Evolutionary conservation across 192 early-diverging fungal species (phyloP).

Genomic region (Powellomyces hirtus): DNA sequence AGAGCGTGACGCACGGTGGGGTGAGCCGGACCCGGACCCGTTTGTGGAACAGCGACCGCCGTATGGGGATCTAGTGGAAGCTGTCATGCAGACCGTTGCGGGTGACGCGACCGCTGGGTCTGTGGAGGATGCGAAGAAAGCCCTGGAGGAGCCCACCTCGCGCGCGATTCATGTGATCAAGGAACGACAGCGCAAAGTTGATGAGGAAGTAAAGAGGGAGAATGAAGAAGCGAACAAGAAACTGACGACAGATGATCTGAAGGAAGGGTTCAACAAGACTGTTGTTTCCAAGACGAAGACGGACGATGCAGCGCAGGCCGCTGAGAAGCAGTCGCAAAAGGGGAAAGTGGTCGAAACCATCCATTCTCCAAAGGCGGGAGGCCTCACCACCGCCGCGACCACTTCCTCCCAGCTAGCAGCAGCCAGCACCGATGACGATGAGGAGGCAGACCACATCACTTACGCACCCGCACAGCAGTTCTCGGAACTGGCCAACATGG

Average conservation of each 20-base stretch:
- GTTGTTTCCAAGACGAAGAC: slow-evolving; percentile 21
- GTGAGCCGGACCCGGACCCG: slow-evolving; percentile 25
- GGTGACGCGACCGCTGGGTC: neutral
- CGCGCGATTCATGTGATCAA: slow-evolving; percentile 1
- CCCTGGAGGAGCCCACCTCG: neutral
- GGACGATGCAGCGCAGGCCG: slow-evolving; percentile 3
- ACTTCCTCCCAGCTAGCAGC: neutral
- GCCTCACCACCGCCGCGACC: neutral
- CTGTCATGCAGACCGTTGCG: neutral
- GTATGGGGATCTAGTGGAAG: slow-evolving; percentile 9
- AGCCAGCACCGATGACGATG: slow-evolving; percentile 31
- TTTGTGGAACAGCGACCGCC: slow-evolving; percentile 30
- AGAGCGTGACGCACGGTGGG: slow-evolving; percentile 38
- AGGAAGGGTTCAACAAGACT: slow-evolving; percentile 48
- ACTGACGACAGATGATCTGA: slow-evolving; percentile 46
- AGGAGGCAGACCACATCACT: slow-evolving; percentile 36
- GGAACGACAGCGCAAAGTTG: slow-evolving; percentile 26
- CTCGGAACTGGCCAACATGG: slow-evolving; percentile 20
- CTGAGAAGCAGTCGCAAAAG: slow-evolving; percentile 6
- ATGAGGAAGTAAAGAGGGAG: slow-evolving; percentile 41
- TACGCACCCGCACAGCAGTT: slow-evolving; percentile 34
- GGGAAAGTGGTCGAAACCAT: slow-evolving; percentile 42
- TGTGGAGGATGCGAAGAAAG: neutral
- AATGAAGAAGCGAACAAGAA: slow-evolving; percentile 43
- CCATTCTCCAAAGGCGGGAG: slow-evolving; percentile 26